phyloP scores from a whole-genome alignment of 164 flowering plant genomes.

The Protea cynaroides region DNA sequence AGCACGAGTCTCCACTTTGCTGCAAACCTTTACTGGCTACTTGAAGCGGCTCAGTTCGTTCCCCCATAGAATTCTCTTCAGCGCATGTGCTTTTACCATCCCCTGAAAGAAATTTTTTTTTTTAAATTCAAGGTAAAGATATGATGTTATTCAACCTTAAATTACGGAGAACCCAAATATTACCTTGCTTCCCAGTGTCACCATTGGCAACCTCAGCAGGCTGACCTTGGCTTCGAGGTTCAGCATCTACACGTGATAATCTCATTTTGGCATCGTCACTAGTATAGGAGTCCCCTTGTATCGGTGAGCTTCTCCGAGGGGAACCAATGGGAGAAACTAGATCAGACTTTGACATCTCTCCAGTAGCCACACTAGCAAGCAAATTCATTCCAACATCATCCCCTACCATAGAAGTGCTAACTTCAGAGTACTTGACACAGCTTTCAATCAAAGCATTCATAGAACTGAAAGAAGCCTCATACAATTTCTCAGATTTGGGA shows the following conservation, averaged over 20 bases:
- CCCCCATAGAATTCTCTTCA: not conserved
- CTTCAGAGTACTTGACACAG: slow-evolving; percentile 43
- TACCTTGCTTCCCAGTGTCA: slow-evolving; percentile 28
- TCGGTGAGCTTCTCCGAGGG: slow-evolving; percentile 28
- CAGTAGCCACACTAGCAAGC: slow-evolving; percentile 95
- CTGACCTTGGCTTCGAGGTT: slow-evolving; percentile 11
- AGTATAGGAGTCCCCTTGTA: slow-evolving; percentile 23
- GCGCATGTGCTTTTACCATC: not conserved
- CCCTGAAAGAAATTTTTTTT: slow-evolving; percentile 1
- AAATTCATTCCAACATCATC: slow-evolving; percentile 91
- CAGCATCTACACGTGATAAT: slow-evolving; percentile 21
- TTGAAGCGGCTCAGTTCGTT: not conserved
- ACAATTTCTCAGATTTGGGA: slow-evolving; percentile 30
- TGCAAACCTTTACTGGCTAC: not conserved
- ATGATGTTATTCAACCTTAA: slow-evolving; percentile 14
- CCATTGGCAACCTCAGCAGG: slow-evolving; percentile 21
- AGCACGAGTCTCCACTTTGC: not conserved
- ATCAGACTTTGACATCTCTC: slow-evolving; percentile 60
- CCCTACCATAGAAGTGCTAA: slow-evolving; percentile 33
- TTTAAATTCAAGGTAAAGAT: not conserved
- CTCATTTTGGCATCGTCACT: slow-evolving; percentile 27
- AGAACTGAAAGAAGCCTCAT: slow-evolving; percentile 39
- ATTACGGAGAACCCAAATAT: slow-evolving; percentile 8
- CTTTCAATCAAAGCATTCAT: slow-evolving; percentile 61
- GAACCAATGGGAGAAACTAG: slow-evolving; percentile 40